Conservation (phyloP, 148 eudicot species). For the Cornus suecica region DNA sequence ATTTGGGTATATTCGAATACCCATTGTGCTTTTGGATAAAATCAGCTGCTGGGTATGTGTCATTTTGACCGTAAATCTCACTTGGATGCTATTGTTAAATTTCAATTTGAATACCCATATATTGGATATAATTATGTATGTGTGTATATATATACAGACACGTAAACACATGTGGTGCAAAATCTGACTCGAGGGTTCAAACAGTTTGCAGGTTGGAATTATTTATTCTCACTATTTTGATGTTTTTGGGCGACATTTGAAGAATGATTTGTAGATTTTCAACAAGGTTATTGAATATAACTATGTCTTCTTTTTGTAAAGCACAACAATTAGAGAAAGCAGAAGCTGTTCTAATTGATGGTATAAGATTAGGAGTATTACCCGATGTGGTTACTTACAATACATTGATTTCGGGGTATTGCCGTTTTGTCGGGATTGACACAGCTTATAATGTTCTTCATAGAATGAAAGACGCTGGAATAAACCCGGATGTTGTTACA, state of each 20-base stretch:
- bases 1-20: too few relatives aligned
- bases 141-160: too few relatives aligned
- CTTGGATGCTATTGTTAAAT: too few relatives aligned
- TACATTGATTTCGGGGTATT: conserved; percentile 71
- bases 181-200: conserved; percentile 5
- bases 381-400: conserved; percentile 92
- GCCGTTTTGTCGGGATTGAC: conserved; percentile 68
- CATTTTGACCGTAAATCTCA: too few relatives aligned
- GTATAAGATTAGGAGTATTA: conserved; percentile 73
- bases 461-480: conserved; percentile 84
- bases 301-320: conserved; percentile 73
- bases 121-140: too few relatives aligned
- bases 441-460: conserved; percentile 59
- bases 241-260: conserved; percentile 6
- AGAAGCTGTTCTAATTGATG: conserved; percentile 70
- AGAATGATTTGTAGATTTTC: conserved; percentile 49
- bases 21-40: too few relatives aligned
- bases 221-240: not conserved
- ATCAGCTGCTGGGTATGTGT: too few relatives aligned
- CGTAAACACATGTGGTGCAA: too few relatives aligned
- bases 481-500: conserved; percentile 70
- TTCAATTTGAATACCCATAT: too few relatives aligned
- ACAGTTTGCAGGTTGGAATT: conserved; percentile 10
- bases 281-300: conserved; percentile 72
- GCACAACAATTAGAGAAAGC: conserved; percentile 64